Conservation (phyloP, 2,329 filamentous ascomycete species). For the Arthroderma sp. region DNA sequence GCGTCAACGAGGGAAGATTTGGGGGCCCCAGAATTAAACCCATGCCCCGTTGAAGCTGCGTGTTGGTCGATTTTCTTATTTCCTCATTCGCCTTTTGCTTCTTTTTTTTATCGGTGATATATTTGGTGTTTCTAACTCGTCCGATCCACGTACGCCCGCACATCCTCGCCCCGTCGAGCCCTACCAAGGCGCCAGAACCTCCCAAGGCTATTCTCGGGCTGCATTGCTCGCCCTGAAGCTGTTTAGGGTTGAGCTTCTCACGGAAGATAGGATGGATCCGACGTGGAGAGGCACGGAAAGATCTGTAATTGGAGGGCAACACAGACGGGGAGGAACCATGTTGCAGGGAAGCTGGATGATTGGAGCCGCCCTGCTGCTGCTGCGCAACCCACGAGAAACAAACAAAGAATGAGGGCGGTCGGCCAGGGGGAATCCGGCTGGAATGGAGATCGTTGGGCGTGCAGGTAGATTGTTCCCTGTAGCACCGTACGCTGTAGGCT, state of each 20-base stretch:
- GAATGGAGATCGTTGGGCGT: conserved; percentile 1
- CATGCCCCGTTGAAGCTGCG: not conserved
- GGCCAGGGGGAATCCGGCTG: not conserved
- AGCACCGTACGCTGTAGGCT: not conserved
- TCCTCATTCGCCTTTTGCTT: not conserved
- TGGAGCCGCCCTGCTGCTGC: not conserved
- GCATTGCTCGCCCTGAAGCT: not conserved
- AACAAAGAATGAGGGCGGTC: not conserved
- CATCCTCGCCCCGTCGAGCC: not conserved
- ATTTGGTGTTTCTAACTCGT: not conserved
- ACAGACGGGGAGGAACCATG: conserved; percentile 3
- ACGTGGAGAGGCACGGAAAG: conserved; percentile 4
- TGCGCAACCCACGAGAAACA: conserved; percentile 6
- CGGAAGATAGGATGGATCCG: conserved; percentile 1
- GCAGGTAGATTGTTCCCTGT: not conserved
- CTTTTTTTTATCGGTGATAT: not conserved
- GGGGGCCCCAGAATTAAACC: not conserved
- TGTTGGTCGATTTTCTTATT: not conserved
- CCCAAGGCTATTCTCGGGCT: conserved; percentile 2
- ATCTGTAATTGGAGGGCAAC: conserved; percentile 6
- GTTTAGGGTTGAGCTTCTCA: conserved; percentile 2
- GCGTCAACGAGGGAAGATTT: conserved; percentile 1
- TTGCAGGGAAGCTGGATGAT: conserved; percentile 5
- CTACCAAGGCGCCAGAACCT: not conserved
- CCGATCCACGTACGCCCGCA: not conserved